Evolutionary conservation across 306 rosid species (phyloP).

Genomic region (Cicer bijugum): DNA sequence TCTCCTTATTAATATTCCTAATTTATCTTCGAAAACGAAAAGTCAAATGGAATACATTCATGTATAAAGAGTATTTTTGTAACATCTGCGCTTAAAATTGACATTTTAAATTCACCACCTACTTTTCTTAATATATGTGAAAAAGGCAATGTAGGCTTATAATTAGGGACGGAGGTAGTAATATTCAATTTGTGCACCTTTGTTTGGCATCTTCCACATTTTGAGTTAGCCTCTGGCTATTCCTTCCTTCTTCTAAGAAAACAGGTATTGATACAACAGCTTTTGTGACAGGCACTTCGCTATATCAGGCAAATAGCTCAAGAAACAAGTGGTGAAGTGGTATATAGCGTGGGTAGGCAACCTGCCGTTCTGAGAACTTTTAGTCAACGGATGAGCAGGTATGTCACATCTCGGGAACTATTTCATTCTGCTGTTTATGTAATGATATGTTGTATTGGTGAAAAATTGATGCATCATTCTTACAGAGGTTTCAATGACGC

Average conservation of each 20-base stretch:
- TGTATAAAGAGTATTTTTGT: too few relatives aligned
- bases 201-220: not conserved
- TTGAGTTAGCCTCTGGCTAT: slow-evolving; percentile 24
- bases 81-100: too few relatives aligned
- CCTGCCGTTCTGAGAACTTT: slow-evolving; percentile 96
- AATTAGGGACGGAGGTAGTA: not conserved
- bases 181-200: slow-evolving; percentile 12
- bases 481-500: slow-evolving; percentile 95
- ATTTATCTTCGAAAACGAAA: too few relatives aligned
- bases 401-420: not conserved
- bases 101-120: too few relatives aligned
- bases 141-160: too few relatives aligned
- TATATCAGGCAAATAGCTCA: slow-evolving; percentile 93
- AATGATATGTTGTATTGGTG: not conserved
- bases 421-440: not conserved
- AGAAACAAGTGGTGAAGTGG: slow-evolving; percentile 96
- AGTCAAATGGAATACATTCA: too few relatives aligned
- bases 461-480: slow-evolving; percentile 24
- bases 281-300: slow-evolving; percentile 74
- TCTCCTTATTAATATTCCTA: too few relatives aligned
- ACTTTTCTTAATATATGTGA: too few relatives aligned
- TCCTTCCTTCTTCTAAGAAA: slow-evolving; percentile 9
- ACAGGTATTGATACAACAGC: slow-evolving; percentile 38
- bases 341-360: slow-evolving; percentile 90
- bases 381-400: slow-evolving; percentile 97